phyloP scores from a whole-genome alignment of 768 basidiomycete genomes.

The Dictyophora rubrovolvata region DNA sequence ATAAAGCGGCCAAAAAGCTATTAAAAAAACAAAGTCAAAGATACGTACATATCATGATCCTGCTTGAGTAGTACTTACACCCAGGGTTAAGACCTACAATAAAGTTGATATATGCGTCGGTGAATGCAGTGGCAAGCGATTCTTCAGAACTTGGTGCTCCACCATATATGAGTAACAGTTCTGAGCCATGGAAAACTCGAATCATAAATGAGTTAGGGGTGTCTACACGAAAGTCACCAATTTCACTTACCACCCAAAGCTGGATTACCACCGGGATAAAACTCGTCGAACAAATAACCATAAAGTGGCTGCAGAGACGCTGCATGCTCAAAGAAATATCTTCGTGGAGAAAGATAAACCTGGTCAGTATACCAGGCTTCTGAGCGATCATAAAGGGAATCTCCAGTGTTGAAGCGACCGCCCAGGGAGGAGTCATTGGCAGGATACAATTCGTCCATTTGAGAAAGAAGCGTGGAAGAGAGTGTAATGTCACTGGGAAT shows the following conservation, averaged over 20 bases:
- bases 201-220: not conserved
- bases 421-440: conserved; percentile 38
- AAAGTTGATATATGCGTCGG: conserved; percentile 48
- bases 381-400: conserved; percentile 46
- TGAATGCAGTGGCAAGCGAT: conserved; percentile 36
- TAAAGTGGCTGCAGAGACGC: conserved; percentile 39
- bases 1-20: conserved; percentile 40
- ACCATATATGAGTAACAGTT: conserved; percentile 39
- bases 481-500: conserved; percentile 42
- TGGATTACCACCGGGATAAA: conserved; percentile 43
- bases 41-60: not conserved
- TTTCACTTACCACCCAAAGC: conserved; percentile 33
- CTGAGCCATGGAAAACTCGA: conserved; percentile 40
- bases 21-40: not conserved
- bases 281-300: conserved; percentile 47
- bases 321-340: conserved; percentile 40
- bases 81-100: conserved; percentile 47
- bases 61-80: conserved; percentile 23
- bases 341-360: conserved; percentile 43
- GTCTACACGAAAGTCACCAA: not conserved
- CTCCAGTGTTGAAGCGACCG: conserved; percentile 46
- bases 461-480: conserved; percentile 28
- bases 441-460: conserved; percentile 33
- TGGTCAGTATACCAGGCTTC: conserved; percentile 48
- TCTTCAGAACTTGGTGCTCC: conserved; percentile 34